Evolutionary conservation across 2,329 filamentous ascomycete species (phyloP).

Genomic region (Thyridium curvatum): DNA sequence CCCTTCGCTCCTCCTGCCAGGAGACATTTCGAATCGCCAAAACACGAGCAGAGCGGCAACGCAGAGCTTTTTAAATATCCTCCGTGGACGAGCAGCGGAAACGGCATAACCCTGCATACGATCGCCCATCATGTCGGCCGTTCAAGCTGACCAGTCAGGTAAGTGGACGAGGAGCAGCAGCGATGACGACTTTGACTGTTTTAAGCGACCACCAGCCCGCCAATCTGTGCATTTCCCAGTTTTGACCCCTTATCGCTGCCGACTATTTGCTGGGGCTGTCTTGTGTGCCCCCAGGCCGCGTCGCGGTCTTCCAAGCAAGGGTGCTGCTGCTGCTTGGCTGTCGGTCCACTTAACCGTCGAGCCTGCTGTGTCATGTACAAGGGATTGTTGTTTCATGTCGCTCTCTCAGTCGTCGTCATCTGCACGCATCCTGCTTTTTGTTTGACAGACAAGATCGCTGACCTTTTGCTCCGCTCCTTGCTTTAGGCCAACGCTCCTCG

Average conservation of each 20-base stretch:
- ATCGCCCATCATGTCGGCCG: slow-evolving; percentile 4
- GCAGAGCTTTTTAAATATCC: not conserved
- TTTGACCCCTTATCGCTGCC: not conserved
- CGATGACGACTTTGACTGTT: not conserved
- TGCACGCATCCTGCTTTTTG: slow-evolving; percentile 26
- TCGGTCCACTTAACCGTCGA: slow-evolving; percentile 30
- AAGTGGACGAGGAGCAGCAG: slow-evolving; percentile 1
- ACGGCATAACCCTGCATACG: not conserved
- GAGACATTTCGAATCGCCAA: not conserved
- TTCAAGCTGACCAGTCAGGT: slow-evolving; percentile 5
- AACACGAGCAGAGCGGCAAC: slow-evolving; percentile 1
- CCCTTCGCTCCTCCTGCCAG: not conserved
- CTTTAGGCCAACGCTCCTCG: slow-evolving; percentile 40
- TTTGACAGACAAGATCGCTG: slow-evolving; percentile 9
- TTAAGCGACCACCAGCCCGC: not conserved
- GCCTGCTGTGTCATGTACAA: slow-evolving; percentile 36
- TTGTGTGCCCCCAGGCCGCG: not conserved
- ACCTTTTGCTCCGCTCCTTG: slow-evolving; percentile 14
- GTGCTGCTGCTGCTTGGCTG: slow-evolving; percentile 1
- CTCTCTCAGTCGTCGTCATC: slow-evolving; percentile 30
- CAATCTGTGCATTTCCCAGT: not conserved
- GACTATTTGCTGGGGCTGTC: not conserved
- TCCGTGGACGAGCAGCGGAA: not conserved
- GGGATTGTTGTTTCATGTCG: slow-evolving; percentile 40
- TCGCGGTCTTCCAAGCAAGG: not conserved